phyloP scores from a whole-genome alignment of 805 yeast species.

The Hanseniaspora guilliermondii region DNA sequence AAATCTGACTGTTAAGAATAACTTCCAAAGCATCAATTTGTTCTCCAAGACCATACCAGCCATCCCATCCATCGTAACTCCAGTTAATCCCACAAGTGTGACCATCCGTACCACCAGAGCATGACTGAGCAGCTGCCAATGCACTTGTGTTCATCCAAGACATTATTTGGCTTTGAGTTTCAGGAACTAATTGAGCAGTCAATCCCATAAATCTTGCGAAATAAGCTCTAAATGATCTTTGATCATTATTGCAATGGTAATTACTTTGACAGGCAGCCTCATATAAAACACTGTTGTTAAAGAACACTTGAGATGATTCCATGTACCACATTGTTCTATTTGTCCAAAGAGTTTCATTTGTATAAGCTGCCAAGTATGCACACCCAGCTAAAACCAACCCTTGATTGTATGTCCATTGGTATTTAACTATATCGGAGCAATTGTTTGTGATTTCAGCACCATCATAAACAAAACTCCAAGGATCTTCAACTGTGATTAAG shows the following conservation, averaged over 20 bases:
- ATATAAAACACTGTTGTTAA: constrained; percentile 42
- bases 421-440: constrained; percentile 32
- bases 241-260: constrained; percentile 55
- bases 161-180: constrained; percentile 32
- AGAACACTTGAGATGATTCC: constrained; percentile 36
- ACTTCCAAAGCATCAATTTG: constrained; percentile 64
- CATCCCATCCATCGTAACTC: constrained; percentile 49
- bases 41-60: constrained; percentile 61
- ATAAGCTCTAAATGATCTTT: constrained; percentile 61
- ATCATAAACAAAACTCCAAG: constrained; percentile 50
- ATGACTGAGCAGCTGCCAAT: constrained; percentile 53
- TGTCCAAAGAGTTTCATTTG: constrained; percentile 42
- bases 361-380: constrained; percentile 55
- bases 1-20: constrained; percentile 38
- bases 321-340: constrained; percentile 35
- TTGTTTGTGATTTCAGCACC: constrained; percentile 40
- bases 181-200: constrained; percentile 45
- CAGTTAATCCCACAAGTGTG: constrained; percentile 68
- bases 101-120: constrained; percentile 63
- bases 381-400: constrained; percentile 56
- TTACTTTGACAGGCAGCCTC: constrained; percentile 50
- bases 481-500: constrained; percentile 40
- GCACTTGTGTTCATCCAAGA: constrained; percentile 41
- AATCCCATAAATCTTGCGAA: constrained; percentile 51
- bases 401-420: constrained; percentile 60